phyloP scores from a whole-genome alignment of 73 alveolate species.

The Paramecium bursaria region DNA sequence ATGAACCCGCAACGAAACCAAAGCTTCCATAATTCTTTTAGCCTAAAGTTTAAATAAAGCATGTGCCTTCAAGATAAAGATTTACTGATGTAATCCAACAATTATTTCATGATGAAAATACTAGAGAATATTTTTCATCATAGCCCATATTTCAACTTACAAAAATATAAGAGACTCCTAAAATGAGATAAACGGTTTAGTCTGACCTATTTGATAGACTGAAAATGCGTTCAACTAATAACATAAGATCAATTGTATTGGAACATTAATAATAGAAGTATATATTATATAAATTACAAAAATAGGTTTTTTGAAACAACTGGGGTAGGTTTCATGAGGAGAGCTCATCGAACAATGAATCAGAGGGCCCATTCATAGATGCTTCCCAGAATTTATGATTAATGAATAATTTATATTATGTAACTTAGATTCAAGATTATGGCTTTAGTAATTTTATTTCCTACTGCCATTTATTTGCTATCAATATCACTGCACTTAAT shows the following conservation, averaged over 20 bases:
- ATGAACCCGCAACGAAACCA: not conserved
- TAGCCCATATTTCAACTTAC: constrained; percentile 43
- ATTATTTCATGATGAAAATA: constrained; percentile 56
- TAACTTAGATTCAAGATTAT: too few relatives aligned
- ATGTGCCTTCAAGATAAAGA: constrained; percentile 19
- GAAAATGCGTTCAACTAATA: not conserved
- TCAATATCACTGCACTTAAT: too few relatives aligned
- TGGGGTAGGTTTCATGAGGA: constrained; percentile 45
- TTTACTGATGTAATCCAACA: constrained; percentile 45
- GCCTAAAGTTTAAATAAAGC: constrained; percentile 13
- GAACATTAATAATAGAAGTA: constrained; percentile 40
- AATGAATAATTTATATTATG: too few relatives aligned
- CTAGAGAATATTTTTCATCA: constrained; percentile 44
- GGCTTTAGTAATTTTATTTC: too few relatives aligned
- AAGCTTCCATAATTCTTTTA: constrained; percentile 24
- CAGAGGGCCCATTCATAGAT: constrained; percentile 17
- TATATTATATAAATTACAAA: not conserved
- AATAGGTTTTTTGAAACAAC: constrained; percentile 40
- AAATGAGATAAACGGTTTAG: constrained; percentile 31
- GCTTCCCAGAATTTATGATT: constrained; percentile 38
- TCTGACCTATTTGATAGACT: constrained; percentile 34
- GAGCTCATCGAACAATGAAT: not conserved
- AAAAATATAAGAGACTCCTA: constrained; percentile 5
- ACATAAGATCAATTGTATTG: constrained; percentile 16
- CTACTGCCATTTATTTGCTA: too few relatives aligned